These are phyloP conservation scores for Salix koriyanagi DNA, from an alignment of 345 rosid genomes.

Conservation along the genomic window DNA sequence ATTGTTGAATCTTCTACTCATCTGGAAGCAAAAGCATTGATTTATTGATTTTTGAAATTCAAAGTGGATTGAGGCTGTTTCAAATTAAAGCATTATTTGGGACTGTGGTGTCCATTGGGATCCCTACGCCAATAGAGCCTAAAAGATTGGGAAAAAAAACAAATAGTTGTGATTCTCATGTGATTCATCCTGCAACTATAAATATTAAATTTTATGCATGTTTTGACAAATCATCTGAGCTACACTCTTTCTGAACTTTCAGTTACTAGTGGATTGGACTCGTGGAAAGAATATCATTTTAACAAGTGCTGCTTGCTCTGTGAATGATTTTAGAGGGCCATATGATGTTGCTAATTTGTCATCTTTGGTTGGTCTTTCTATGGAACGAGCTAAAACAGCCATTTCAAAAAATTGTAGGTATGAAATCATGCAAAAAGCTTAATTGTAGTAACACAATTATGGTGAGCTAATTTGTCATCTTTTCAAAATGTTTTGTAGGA, in stretches of 20 bases:
- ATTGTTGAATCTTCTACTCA: background rate
- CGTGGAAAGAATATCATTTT: conserved; percentile 74
- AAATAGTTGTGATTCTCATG: background rate
- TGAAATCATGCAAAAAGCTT: conserved; percentile 8
- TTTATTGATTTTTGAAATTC: background rate
- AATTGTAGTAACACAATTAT: background rate
- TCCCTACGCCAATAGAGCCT: background rate
- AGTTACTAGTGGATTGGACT: conserved; percentile 85
- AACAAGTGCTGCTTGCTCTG: conserved; percentile 70
- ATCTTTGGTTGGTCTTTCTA: conserved; percentile 66
- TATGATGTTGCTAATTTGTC: conserved; percentile 69
- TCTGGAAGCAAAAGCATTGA: background rate
- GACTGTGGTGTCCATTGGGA: background rate
- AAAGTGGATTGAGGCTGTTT: background rate
- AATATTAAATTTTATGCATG: background rate
- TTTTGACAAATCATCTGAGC: background rate
- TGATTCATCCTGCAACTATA: background rate
- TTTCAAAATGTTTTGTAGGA: conserved; percentile 37
- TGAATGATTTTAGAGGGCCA: conserved; percentile 79
- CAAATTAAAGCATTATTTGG: background rate
- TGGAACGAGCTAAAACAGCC: conserved; percentile 70
- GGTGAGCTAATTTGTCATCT: background rate
- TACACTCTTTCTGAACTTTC: conserved; percentile 12
- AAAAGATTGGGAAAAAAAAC: too few relatives aligned
- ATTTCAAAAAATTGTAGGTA: conserved; percentile 83